Percentiles rank a stretch among this genome's conserved stretches.
Evolutionary conservation across 108 stramenopile genomes (phyloP).

Genomic region (Skeletonema grethae): DNA sequence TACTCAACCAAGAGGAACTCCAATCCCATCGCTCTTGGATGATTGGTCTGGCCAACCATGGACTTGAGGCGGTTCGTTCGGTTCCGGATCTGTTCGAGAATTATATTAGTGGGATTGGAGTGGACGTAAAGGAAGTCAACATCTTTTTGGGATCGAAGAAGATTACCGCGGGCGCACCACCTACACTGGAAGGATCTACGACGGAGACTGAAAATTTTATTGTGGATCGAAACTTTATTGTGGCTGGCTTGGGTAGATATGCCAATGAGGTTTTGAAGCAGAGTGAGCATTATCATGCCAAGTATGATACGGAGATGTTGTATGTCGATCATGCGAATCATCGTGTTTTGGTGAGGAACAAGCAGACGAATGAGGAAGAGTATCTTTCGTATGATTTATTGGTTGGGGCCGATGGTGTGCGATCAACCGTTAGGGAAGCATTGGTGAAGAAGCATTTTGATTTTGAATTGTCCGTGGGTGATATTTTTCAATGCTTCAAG

Average conservation of each 20-base stretch:
- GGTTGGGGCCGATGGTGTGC: constrained; percentile 60
- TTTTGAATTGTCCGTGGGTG: constrained; percentile 48
- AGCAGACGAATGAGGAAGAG: constrained; percentile 33
- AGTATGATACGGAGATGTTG: constrained; percentile 41
- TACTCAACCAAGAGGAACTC: constrained; percentile 34
- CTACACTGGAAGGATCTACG: background rate
- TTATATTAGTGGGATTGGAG: constrained; percentile 45
- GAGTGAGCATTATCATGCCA: constrained; percentile 16
- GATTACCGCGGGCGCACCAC: constrained; percentile 2
- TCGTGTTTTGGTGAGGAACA: constrained; percentile 48
- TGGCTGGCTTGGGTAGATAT: constrained; percentile 57
- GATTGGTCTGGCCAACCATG: constrained; percentile 59
- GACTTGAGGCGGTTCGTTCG: constrained; percentile 48
- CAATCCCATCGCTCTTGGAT: constrained; percentile 57
- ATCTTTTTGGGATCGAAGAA: constrained; percentile 42
- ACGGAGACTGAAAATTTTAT: constrained; percentile 34
- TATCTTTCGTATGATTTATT: constrained; percentile 60
- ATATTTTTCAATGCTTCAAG: constrained; percentile 62
- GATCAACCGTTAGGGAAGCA: constrained; percentile 55
- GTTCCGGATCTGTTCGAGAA: constrained; percentile 48
- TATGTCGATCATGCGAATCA: constrained; percentile 55
- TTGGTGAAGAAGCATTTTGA: constrained; percentile 52
- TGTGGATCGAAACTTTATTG: constrained; percentile 65
- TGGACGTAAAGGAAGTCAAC: constrained; percentile 17
- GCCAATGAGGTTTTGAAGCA: constrained; percentile 28